Evolutionary conservation across 805 yeast genomes (phyloP).

Genomic region (Cyberlindnera meyerae): DNA sequence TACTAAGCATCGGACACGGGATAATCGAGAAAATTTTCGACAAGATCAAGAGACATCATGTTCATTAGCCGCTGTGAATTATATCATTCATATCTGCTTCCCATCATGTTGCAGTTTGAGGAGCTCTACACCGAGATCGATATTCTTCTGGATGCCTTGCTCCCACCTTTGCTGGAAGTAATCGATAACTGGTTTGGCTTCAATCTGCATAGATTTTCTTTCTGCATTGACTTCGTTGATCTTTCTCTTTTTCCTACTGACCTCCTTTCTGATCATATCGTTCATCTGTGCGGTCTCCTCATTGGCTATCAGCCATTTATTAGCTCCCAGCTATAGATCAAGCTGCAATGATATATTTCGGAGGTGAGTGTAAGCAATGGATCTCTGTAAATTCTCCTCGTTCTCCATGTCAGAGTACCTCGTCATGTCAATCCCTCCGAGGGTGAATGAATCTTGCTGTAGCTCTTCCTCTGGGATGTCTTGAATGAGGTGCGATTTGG

Average conservation of each 20-base stretch:
- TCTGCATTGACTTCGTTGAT: constrained; percentile 39
- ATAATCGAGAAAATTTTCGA: too few relatives aligned
- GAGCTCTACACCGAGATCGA: constrained; percentile 35
- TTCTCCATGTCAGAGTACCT: constrained; percentile 28
- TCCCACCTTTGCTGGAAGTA: constrained; percentile 47
- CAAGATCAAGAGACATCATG: too few relatives aligned
- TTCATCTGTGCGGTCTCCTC: constrained; percentile 30
- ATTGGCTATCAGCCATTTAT: constrained; percentile 35
- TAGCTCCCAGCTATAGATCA: constrained; percentile 29
- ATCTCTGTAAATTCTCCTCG: constrained; percentile 21
- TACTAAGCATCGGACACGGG: too few relatives aligned
- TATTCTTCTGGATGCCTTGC: constrained; percentile 28
- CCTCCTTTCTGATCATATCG: constrained; percentile 25
- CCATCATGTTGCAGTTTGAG: constrained; percentile 16
- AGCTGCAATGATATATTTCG: constrained; percentile 35
- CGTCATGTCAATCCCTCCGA: constrained; percentile 32
- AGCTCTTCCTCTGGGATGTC: constrained; percentile 10
- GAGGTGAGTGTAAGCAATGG: constrained; percentile 28
- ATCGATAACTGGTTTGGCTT: constrained; percentile 39
- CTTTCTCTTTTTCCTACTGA: constrained; percentile 35
- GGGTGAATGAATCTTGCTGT: constrained; percentile 20
- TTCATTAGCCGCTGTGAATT: too few relatives aligned
- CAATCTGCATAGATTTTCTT: constrained; percentile 40
- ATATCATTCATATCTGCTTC: too few relatives aligned
- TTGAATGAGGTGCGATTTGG: constrained; percentile 1